Evolutionary conservation across 2,329 filamentous ascomycete genomes (phyloP).

Genomic region (Cytospora chrysosperma): DNA sequence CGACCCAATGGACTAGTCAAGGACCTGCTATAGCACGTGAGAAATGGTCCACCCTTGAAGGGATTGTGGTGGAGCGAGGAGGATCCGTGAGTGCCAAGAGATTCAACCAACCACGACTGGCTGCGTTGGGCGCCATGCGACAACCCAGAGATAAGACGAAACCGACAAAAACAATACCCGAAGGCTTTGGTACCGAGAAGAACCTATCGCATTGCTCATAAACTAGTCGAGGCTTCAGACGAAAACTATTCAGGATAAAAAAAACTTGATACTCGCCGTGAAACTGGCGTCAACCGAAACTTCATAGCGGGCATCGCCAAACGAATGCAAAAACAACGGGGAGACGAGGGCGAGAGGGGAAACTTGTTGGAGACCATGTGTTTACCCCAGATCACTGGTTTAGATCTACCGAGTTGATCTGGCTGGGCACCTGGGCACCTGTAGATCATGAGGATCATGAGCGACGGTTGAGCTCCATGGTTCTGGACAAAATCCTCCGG

Average conservation of each 20-base stretch:
- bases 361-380: too few species aligned
- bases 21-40: background rate
- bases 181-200: background rate
- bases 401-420: too few species aligned
- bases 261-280: conserved; percentile 19
- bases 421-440: too few species aligned
- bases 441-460: too few species aligned
- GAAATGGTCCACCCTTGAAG: background rate
- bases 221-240: background rate
- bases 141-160: conserved; percentile 22
- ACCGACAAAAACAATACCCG: background rate
- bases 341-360: too few species aligned
- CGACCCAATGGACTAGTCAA: background rate
- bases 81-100: conserved; percentile 3
- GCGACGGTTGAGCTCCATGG: too few species aligned
- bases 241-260: background rate
- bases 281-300: conserved; percentile 10
- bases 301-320: too few species aligned
- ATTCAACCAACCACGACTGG: conserved; percentile 7
- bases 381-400: too few species aligned
- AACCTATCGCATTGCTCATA: background rate
- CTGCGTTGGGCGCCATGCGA: conserved; percentile 16
- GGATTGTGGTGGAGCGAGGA: background rate
- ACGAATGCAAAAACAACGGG: too few species aligned
- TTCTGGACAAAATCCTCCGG: too few species aligned